These are phyloP conservation scores for Hyphopichia khmerensis DNA, from an alignment of 1,139 yeast species.

Conservation along the genomic window DNA sequence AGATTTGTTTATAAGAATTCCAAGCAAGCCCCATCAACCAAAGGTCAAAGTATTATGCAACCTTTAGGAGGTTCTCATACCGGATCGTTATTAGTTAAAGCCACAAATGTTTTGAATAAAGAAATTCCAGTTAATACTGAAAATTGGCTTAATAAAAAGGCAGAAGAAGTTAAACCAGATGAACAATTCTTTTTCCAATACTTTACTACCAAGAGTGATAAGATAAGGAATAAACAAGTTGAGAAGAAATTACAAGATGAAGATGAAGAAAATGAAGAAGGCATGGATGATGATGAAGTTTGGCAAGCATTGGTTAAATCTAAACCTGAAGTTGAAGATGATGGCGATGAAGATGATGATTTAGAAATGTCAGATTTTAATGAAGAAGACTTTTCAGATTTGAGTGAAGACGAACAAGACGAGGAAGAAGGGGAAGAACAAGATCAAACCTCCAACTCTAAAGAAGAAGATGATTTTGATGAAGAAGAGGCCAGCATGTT, in stretches of 20 bases:
- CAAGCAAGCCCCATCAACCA: constrained; percentile 65
- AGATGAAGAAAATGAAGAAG: constrained; percentile 24
- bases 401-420: constrained; percentile 22
- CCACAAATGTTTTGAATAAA: constrained; percentile 48
- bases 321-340: constrained; percentile 73
- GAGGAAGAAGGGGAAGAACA: constrained; percentile 29
- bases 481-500: constrained; percentile 25
- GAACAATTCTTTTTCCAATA: constrained; percentile 90
- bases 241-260: constrained; percentile 10
- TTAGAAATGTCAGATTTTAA: constrained; percentile 51
- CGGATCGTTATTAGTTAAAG: constrained; percentile 70
- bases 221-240: constrained; percentile 34
- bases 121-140: constrained; percentile 75
- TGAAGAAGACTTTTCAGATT: constrained; percentile 38
- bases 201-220: constrained; percentile 62
- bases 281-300: constrained; percentile 62
- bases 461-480: constrained; percentile 23
- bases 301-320: constrained; percentile 89
- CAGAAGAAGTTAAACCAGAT: constrained; percentile 74
- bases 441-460: too few species aligned
- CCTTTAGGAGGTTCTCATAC: constrained; percentile 90
- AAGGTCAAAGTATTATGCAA: constrained; percentile 95
- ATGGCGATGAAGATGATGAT: constrained; percentile 40
- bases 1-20: constrained; percentile 94
- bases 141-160: constrained; percentile 73